Percentiles rank a stretch among this genome's conserved stretches.
Conservation (phyloP, 805 yeast genomes). For the Ogataea saltuana region DNA sequence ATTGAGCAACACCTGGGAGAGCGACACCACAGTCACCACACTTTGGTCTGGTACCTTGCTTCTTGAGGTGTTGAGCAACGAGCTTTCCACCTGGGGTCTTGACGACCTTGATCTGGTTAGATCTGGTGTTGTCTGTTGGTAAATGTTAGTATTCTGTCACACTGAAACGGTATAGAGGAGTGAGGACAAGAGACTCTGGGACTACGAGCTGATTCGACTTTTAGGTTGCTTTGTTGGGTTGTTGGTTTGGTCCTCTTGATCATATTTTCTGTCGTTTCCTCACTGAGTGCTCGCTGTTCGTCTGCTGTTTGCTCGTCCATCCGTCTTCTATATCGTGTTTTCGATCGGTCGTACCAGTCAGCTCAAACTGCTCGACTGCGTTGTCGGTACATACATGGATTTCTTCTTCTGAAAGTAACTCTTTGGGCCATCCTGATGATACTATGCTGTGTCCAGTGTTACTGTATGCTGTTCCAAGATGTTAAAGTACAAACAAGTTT, state of each 20-base stretch:
- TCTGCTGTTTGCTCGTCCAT: background rate
- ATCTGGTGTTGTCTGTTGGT: constrained; percentile 91
- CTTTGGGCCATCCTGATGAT: constrained; percentile 86
- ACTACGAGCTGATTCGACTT: too few relatives aligned
- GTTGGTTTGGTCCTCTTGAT: too few relatives aligned
- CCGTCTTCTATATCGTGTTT: background rate
- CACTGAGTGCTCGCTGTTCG: background rate
- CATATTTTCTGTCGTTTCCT: too few relatives aligned
- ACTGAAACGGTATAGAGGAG: too few relatives aligned
- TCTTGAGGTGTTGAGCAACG: constrained; percentile 96
- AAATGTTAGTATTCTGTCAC: constrained; percentile 25
- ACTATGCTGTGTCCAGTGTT: constrained; percentile 14
- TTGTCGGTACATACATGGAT: constrained; percentile 83
- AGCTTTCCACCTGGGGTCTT: constrained; percentile 99
- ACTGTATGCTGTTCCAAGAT: constrained; percentile 6
- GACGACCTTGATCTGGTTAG: constrained; percentile 99
- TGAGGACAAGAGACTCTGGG: too few relatives aligned
- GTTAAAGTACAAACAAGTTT: background rate
- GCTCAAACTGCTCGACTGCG: background rate
- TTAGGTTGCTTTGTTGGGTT: background rate
- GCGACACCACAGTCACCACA: constrained; percentile 85
- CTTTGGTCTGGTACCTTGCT: constrained; percentile 82
- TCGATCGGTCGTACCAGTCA: background rate
- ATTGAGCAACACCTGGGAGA: constrained; percentile 73
- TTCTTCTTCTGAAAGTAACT: constrained; percentile 98